Evolutionary conservation across 108 stramenopile genomes (phyloP), one percentile per base, ranked within the genome.

Genomic region (Seminavis robusta): DNA sequence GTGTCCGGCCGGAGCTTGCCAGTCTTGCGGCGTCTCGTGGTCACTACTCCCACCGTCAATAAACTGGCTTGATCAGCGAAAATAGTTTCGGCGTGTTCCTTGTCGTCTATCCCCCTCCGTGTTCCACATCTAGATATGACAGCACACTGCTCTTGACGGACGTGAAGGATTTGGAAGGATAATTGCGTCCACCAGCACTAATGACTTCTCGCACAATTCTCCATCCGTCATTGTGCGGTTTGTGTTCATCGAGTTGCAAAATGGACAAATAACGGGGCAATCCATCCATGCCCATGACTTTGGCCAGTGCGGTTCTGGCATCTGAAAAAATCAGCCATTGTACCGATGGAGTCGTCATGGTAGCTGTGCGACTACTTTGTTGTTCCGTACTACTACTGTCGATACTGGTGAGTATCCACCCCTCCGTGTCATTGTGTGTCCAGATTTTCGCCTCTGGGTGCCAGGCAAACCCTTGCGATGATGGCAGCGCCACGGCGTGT

Each of bases 201-300:
- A 54, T 30, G 0, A 65, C 55, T 56, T 65, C 65, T 49, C 56
- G 45, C 10, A 65, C 52, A 48, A 65, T 57, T 7, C 48, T 28
- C 65, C 65, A 65, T 32, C 65, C 55, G 41, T 65, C 65, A 31
- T 65, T 65, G 26, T 55, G 37, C 15, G 32, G 2, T 39, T 61
- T 7, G 15, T 38, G n/a, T 15, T 43, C 19, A 42, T 65, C 65
- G 2, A 65, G 31, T 20, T 47, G 33, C 9, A 65, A 20, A 1
- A 65, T 19, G 24, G 46, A 47, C 1, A 65, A 27, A 33, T 65
- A 65, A 39, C 65, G 46, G 9, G 48, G 27, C 15, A 7, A 33
- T 15, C 55, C 65, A 50, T 65, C 65, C 28, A 50, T 21, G 27
- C 56, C 65, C 15, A 25, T 16, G 17, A 65, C 4, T 26, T 65